Percentiles rank a stretch among this genome's conserved stretches.
These are phyloP conservation scores for Rasamsonia emersonii DNA, from an alignment of 2,329 filamentous ascomycete species.

Conservation along the genomic window DNA sequence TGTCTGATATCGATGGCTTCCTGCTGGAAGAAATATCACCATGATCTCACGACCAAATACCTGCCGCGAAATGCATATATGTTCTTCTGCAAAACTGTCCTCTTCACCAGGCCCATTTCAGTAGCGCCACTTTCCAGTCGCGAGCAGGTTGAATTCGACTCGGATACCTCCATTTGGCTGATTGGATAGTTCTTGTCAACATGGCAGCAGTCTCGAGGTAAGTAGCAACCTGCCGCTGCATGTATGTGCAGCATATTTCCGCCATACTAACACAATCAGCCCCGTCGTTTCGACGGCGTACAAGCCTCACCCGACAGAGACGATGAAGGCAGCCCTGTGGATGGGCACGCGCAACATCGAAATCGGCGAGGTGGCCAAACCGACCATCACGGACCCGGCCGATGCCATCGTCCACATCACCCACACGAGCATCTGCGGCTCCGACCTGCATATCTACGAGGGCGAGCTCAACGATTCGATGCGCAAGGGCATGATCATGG, in stretches of 20 bases:
- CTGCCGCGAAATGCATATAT: too few relatives aligned
- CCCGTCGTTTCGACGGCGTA: slow-evolving; percentile 15
- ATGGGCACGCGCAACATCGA: slow-evolving; percentile 21
- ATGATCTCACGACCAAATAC: too few relatives aligned
- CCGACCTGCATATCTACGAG: slow-evolving; percentile 24
- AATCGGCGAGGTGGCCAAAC: slow-evolving; percentile 24
- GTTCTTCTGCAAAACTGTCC: too few relatives aligned
- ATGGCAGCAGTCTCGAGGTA: slow-evolving; percentile 7
- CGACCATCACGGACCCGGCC: slow-evolving; percentile 21
- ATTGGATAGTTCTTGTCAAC: too few relatives aligned
- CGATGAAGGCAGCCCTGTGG: slow-evolving; percentile 23
- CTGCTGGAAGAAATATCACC: too few relatives aligned
- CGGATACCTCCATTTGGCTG: too few relatives aligned
- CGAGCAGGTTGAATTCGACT: too few relatives aligned
- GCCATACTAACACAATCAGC: slow-evolving; percentile 5
- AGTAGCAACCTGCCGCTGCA: slow-evolving; percentile 1
- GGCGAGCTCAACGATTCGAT: slow-evolving; percentile 21
- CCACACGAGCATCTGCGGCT: slow-evolving; percentile 25
- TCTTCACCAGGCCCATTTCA: too few relatives aligned
- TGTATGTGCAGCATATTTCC: not conserved
- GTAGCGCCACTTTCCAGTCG: too few relatives aligned
- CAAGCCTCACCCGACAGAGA: slow-evolving; percentile 19
- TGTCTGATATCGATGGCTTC: too few relatives aligned
- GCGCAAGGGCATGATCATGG: slow-evolving; percentile 21
- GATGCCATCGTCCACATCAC: slow-evolving; percentile 27